A percentile compares a stretch with the other conserved stretches of the same genome.
phyloP scores from a whole-genome alignment of 139 green algal species.

The Astrephomene gubernaculifera region DNA sequence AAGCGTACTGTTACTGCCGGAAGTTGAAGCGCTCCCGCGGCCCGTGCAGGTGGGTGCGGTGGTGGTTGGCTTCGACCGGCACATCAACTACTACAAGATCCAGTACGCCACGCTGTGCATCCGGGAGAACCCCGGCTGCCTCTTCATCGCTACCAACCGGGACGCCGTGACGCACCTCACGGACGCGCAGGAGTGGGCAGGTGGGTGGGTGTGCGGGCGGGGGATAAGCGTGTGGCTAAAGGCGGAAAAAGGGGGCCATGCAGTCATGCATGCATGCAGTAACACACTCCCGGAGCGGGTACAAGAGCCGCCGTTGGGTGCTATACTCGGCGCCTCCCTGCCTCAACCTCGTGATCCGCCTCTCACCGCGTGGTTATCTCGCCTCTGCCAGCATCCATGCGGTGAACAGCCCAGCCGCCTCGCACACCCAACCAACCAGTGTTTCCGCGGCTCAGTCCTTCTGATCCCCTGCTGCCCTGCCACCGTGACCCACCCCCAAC shows the following conservation, averaged over 20 bases:
- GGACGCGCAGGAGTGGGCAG: slow-evolving; percentile 87
- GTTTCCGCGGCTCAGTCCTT: not conserved
- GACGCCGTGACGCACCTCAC: slow-evolving; percentile 99
- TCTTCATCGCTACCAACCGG: slow-evolving; percentile 99
- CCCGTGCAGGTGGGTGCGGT: slow-evolving; percentile 89
- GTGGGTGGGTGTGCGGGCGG: slow-evolving; percentile 28
- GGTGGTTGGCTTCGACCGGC: slow-evolving; percentile 97
- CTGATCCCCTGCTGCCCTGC: not conserved
- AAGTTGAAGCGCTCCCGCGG: not conserved
- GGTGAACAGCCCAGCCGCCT: too few species aligned
- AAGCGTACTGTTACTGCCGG: not conserved
- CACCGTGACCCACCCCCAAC: not conserved
- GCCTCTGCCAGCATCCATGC: too few species aligned
- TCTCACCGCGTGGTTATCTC: too few species aligned
- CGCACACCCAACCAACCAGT: not conserved
- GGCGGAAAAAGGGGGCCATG: too few species aligned
- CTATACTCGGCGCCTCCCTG: too few species aligned
- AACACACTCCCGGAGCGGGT: too few species aligned
- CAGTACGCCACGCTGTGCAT: slow-evolving; percentile 99
- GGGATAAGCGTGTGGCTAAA: not conserved
- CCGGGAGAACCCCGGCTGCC: slow-evolving; percentile 96
- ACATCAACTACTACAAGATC: slow-evolving; percentile 99
- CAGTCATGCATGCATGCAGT: too few species aligned
- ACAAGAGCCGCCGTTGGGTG: too few species aligned
- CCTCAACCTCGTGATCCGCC: too few species aligned